These are phyloP conservation scores for Cladorrhinum samala DNA, from an alignment of 495 filamentous ascomycete genomes.

Conservation along the genomic window DNA sequence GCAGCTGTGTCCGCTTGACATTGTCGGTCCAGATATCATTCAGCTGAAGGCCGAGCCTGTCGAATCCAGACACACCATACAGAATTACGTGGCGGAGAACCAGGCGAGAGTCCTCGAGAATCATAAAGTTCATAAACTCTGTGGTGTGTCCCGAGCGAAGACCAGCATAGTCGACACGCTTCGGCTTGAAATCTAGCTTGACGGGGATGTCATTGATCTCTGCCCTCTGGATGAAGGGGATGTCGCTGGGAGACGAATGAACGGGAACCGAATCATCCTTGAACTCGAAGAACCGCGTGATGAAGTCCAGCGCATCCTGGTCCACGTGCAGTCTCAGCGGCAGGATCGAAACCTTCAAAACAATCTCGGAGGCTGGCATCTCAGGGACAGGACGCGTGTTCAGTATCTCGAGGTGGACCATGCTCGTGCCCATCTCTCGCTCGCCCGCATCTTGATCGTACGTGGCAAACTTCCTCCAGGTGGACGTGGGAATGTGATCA, in stretches of 20 bases:
- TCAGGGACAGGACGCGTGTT: constrained; percentile 80
- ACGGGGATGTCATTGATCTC: constrained; percentile 80
- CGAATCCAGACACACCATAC: constrained; percentile 86
- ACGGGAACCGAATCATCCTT: constrained; percentile 64
- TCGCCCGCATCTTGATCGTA: constrained; percentile 83
- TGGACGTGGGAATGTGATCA: constrained; percentile 90
- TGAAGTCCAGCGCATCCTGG: constrained; percentile 95
- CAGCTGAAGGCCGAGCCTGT: constrained; percentile 75
- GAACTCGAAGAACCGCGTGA: constrained; percentile 96
- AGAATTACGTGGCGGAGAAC: constrained; percentile 82
- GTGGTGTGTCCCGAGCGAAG: constrained; percentile 96
- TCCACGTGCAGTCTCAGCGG: constrained; percentile 92
- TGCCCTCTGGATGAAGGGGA: constrained; percentile 83
- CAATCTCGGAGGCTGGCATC: constrained; percentile 82
- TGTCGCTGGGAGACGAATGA: constrained; percentile 54
- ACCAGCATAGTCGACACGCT: constrained; percentile 88
- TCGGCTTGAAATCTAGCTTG: constrained; percentile 94
- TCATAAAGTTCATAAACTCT: constrained; percentile 98
- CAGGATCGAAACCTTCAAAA: constrained; percentile 76
- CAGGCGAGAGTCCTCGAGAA: constrained; percentile 84
- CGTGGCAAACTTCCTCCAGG: constrained; percentile 96
- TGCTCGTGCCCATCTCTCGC: constrained; percentile 74
- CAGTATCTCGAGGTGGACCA: constrained; percentile 83
- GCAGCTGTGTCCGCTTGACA: constrained; percentile 83
- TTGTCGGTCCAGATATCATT: constrained; percentile 98